Evolutionary conservation across 768 basidiomycete genomes (phyloP), one percentile per base, ranked within the genome.

Genomic region (Hericium alpestre): DNA sequence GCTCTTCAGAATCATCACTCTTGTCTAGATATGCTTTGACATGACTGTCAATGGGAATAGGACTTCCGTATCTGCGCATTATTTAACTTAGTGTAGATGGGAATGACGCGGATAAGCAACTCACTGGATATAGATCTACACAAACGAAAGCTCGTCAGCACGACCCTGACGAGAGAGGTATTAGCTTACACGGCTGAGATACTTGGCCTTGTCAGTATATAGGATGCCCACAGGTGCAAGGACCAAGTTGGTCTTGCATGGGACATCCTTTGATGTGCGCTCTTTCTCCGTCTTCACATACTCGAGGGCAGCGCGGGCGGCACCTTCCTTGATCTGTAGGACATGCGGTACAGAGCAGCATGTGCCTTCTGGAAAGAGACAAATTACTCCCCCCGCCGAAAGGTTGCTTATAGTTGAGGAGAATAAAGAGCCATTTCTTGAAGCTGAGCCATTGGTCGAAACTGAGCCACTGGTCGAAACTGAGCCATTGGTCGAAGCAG

Each of bases 151-250:
- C 22, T 23, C 18, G 25, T 50, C 8, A 51, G 15, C 22, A 20
- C 7, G 16, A 47, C 15, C 11, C n/a, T 23, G 15, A 10, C 25
- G n/a, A 50, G n/a, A 38, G 1, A 38, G 8, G 4, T 22, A 47
- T 8, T 46, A 20, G 74, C 90, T 74, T 58, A 93, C 94, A 60
- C 81, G 73, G 67, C 91, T 94, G 60, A 93, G 78, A 67, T 97
- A 98, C 74, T 93, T 94, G 47, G 87, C 82, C 71, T 98, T 97
- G 73, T 96, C 85, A 52, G 90, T 91, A 70, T 97, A 98, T 10
- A 90, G 88, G 60, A 99, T 93, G 3, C 90, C 83, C 20, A 84
- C 82, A 5, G 93, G 92, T 32, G 32, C 32, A 22, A 95, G 71
- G 60, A 95, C 79, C 23, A 51, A 37, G 43, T n/a, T 20, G 11